Evolutionary conservation across 257 asterid species (phyloP).

Genomic region (Scutellaria barbata): DNA sequence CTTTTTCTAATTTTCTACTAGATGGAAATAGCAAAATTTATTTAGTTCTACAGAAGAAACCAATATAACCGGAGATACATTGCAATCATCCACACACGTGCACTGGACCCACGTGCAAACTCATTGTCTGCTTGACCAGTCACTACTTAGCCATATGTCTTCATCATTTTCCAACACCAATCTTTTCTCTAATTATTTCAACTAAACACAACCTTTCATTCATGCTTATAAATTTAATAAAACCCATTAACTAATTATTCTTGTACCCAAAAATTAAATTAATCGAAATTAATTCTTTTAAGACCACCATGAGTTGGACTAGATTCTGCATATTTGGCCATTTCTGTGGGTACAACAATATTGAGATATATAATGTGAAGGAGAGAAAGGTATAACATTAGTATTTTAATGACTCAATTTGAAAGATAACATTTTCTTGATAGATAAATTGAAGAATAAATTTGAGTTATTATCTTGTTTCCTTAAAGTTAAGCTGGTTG

Average conservation of each 20-base stretch:
- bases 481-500: slow-evolving; percentile 47
- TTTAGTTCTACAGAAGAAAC: too few relatives aligned
- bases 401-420: neutral
- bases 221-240: slow-evolving; percentile 1
- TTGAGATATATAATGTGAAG: neutral
- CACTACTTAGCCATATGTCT: slow-evolving; percentile 50
- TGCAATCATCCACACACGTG: slow-evolving; percentile 73
- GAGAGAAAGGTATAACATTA: neutral
- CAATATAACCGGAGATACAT: slow-evolving; percentile 12
- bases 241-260: neutral
- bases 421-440: neutral
- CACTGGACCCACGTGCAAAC: slow-evolving; percentile 71
- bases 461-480: slow-evolving; percentile 28
- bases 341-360: slow-evolving; percentile 25
- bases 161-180: slow-evolving; percentile 67
- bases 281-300: slow-evolving; percentile 1
- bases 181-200: slow-evolving; percentile 31
- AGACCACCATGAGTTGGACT: slow-evolving; percentile 2
- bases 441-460: slow-evolving; percentile 8
- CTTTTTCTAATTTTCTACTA: too few relatives aligned
- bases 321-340: slow-evolving; percentile 37
- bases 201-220: slow-evolving; percentile 37
- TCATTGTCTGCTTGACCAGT: slow-evolving; percentile 73
- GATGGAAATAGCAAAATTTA: too few relatives aligned
- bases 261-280: neutral